Evolutionary conservation across 148 eudicot genomes (phyloP), one percentile per base, ranked within the genome.

Genomic region (Limonium bicolor): DNA sequence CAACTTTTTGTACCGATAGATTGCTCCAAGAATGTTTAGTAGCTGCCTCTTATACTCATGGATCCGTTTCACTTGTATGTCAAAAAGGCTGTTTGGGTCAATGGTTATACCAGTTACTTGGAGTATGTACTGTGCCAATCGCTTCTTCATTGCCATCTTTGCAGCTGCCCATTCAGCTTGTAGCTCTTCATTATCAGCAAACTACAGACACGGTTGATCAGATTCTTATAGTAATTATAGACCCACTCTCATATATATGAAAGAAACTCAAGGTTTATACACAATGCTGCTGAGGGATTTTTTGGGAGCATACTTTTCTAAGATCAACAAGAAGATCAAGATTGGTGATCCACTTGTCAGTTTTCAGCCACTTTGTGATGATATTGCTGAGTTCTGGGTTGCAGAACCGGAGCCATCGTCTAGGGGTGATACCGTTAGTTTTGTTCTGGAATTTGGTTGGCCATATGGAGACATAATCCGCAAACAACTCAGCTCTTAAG

Each of bases 31-130:
- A 63, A 92, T 85, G 56, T 92, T 92, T 32, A 92, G 28, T 38
- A 92, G 94, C 61, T 92, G 99, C 54, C 99, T 86, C 59, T 92
- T 92, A 53, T 92, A 92, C 54, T 92, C 99, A 48, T 92, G 99
- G 55, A 92, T 92, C 26, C 99, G 68, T 71, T 92, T 92, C 69
- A 92, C 82, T 69, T 92, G 99, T 49, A 92, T 85, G 67, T 92
- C 99, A 63, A 92, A 92, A 41, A 85, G 80, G 63, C 77, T 80
- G 20, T 76, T 81, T 35, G 99, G 80, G 59, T 92, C 99, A 42
- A 92, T 78, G 74, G 53, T 81, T 26, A 55, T 72, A 34, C 95
- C 99, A 20, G 95, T 85, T 51, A 84, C 85, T 53, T 69, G 70
- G 53, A 62, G 69, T 58, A 90, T 65, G 65, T 75, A 85, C 54